Evolutionary conservation across 108 stramenopile species (phyloP).

Genomic region (Asterionellopsis glacialis): DNA sequence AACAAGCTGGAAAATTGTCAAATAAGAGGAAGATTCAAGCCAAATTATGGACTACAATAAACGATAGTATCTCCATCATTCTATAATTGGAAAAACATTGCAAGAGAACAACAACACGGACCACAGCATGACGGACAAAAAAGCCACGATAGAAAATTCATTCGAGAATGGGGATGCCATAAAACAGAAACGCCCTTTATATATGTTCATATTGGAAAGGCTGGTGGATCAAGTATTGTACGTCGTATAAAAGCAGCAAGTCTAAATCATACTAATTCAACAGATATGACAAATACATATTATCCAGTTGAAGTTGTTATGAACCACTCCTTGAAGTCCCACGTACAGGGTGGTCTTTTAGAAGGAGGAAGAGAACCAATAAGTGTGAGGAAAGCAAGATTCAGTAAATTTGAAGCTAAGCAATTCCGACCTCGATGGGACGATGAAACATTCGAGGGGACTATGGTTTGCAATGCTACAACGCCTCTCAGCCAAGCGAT

Average conservation of each 20-base stretch:
- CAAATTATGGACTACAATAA: too few species aligned
- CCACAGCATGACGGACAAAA: too few species aligned
- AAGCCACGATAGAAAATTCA: too few species aligned
- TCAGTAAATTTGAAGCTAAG: slow-evolving; percentile 19
- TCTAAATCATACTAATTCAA: slow-evolving; percentile 13
- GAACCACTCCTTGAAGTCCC: too few species aligned
- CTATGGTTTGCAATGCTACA: slow-evolving; percentile 23
- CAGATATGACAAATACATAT: background rate
- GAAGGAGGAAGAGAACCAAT: too few species aligned
- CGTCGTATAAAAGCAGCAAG: slow-evolving; percentile 28
- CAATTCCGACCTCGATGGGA: slow-evolving; percentile 3
- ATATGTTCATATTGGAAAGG: slow-evolving; percentile 49
- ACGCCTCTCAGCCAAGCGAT: slow-evolving; percentile 35
- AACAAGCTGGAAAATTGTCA: too few species aligned
- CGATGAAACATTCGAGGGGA: slow-evolving; percentile 22
- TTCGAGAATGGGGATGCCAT: slow-evolving; percentile 44
- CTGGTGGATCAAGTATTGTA: slow-evolving; percentile 33
- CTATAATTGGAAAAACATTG: too few species aligned
- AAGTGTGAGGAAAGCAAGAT: slow-evolving; percentile 13
- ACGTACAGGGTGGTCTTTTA: too few species aligned
- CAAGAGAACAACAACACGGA: too few species aligned
- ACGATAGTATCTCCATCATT: too few species aligned
- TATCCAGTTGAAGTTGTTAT: background rate
- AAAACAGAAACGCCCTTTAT: slow-evolving; percentile 30
- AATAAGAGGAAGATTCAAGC: too few species aligned